Evolutionary conservation across 2,329 filamentous ascomycete species (phyloP).

Genomic region (Ophiognomonia clavigignenti-juglandacearum): DNA sequence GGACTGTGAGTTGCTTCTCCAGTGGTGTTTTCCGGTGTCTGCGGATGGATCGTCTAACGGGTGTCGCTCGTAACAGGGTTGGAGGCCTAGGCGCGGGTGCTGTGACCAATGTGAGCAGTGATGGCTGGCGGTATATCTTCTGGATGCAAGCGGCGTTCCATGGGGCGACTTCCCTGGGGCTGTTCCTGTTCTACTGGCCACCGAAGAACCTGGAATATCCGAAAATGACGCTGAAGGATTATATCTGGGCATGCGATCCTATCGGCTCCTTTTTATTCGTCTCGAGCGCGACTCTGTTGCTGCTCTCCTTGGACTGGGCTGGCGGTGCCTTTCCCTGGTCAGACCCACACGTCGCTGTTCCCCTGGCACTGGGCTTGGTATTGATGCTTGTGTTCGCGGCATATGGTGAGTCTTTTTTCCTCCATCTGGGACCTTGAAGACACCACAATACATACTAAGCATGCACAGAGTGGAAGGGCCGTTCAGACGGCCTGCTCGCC

Average conservation of each 20-base stretch:
- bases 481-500: constrained; percentile 48
- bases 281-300: constrained; percentile 35
- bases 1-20: constrained; percentile 38
- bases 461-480: constrained; percentile 47
- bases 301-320: constrained; percentile 42
- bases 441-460: background rate
- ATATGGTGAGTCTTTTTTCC: constrained; percentile 29
- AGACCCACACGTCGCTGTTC: constrained; percentile 33
- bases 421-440: background rate
- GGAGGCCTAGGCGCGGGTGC: constrained; percentile 46
- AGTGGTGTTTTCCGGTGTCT: background rate
- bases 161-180: constrained; percentile 38
- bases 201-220: constrained; percentile 32
- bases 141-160: constrained; percentile 55
- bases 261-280: constrained; percentile 41
- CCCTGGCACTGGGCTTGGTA: constrained; percentile 35
- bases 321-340: constrained; percentile 37
- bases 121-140: constrained; percentile 52
- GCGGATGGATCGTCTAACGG: too few species aligned
- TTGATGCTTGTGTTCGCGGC: constrained; percentile 34
- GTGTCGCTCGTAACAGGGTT: constrained; percentile 27
- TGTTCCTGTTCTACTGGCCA: constrained; percentile 44
- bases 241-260: constrained; percentile 43
- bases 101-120: constrained; percentile 40
- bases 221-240: constrained; percentile 32